These are phyloP conservation scores for Pugionium cornutum DNA, from an alignment of 345 rosid species.

Conservation along the genomic window DNA sequence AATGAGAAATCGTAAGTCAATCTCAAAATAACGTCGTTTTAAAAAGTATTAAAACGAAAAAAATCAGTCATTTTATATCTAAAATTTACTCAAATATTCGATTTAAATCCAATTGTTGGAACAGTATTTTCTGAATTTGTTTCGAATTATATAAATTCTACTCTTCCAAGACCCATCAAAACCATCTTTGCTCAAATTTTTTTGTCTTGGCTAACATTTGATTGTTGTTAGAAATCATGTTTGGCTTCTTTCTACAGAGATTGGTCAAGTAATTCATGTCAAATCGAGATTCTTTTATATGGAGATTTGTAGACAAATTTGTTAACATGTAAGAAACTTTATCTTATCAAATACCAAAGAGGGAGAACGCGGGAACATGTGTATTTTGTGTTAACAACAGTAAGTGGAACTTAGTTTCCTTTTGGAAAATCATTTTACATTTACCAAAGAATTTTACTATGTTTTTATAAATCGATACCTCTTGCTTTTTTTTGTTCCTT, in stretches of 20 bases:
- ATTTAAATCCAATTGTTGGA: too few relatives aligned
- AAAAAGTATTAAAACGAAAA: too few relatives aligned
- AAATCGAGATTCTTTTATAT: neutral
- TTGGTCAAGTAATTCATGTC: neutral
- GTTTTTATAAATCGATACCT: neutral
- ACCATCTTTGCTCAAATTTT: neutral
- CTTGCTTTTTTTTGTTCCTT: neutral
- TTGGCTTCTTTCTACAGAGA: neutral
- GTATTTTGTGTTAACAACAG: neutral
- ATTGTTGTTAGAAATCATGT: neutral
- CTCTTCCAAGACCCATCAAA: slow-evolving; percentile 1
- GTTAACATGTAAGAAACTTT: neutral
- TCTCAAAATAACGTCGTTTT: too few relatives aligned
- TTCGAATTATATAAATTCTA: neutral
- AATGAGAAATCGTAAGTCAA: too few relatives aligned
- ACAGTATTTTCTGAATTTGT: too few relatives aligned
- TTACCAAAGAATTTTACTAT: neutral
- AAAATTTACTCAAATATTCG: too few relatives aligned
- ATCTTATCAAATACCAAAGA: neutral
- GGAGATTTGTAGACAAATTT: neutral
- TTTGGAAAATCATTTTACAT: slow-evolving; percentile 9
- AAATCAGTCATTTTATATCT: too few relatives aligned
- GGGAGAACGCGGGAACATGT: slow-evolving; percentile 28
- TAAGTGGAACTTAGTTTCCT: neutral
- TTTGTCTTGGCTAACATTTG: neutral